Evolutionary conservation across 2,329 filamentous ascomycete species (phyloP), one percentile per base, ranked within the genome.

Genomic region (Grosmannia penicillata): DNA sequence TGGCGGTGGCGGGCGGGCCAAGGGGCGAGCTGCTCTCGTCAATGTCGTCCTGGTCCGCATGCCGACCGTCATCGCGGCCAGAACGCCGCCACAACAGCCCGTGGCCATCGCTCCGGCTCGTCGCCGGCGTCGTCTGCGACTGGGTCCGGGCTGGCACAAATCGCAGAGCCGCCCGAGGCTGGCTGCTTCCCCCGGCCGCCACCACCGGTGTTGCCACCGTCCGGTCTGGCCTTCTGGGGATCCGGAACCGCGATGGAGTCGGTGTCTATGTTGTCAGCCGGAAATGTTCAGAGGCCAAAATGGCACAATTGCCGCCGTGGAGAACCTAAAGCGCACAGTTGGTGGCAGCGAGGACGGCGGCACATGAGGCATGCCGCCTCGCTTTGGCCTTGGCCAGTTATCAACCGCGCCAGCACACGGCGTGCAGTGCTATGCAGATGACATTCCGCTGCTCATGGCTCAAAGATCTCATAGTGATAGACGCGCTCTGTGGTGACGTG

Each of bases 21-120:
- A n/a, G n/a, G n/a, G 41, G 38, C 3, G 41, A 44, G 29, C 44
- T 45, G 11, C 31, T 37, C 13, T 45, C 43, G 24, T 45, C 44
- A 35, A 45, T 44, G 3, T 27, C 33, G 4, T 45, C 44, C n/a
- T n/a, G n/a, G 14, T 22, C 35, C n/a, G 14, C 10, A 4, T 22
- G 17, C 21, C 32, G 40, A n/a, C n/a, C n/a, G n/a, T n/a, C n/a
- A n/a, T n/a, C n/a, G n/a, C n/a, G n/a, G n/a, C n/a, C n/a, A n/a
- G n/a, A n/a, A n/a, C n/a, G n/a, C n/a, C n/a, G n/a, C n/a, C n/a
- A n/a, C n/a, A n/a, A n/a, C n/a, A n/a, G n/a, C n/a, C n/a, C n/a
- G n/a, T n/a, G n/a, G n/a, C n/a, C n/a, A n/a, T n/a, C n/a, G n/a
- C n/a, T n/a, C n/a, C n/a, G n/a, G n/a, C n/a, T n/a, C n/a, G n/a